A percentile compares a stretch with the other conserved stretches of the same genome.
Conservation (phyloP, 139 green algal species). For the Klebsormidium nitens region DNA sequence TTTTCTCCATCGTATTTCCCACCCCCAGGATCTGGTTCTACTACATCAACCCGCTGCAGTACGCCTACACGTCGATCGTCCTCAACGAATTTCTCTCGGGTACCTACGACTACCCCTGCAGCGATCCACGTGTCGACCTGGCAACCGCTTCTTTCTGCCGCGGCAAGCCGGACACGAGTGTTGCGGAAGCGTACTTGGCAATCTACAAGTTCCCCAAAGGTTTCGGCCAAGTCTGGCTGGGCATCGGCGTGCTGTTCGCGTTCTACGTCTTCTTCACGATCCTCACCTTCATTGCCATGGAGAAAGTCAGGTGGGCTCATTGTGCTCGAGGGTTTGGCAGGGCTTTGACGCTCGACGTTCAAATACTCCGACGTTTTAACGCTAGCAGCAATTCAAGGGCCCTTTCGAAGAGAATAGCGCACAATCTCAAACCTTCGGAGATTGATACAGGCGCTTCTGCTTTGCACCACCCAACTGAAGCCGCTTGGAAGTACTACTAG, state of each 20-base stretch:
- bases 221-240: conserved; percentile 3
- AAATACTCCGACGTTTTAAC: too few species aligned
- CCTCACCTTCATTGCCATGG: conserved; percentile 19
- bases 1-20: too few species aligned
- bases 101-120: conserved; percentile 7
- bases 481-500: too few species aligned
- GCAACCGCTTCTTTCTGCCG: neutral
- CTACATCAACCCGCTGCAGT: conserved; percentile 33
- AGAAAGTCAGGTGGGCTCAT: too few species aligned
- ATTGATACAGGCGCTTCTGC: too few species aligned
- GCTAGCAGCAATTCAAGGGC: too few species aligned
- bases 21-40: conserved; percentile 40
- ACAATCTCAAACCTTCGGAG: too few species aligned
- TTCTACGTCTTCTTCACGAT: conserved; percentile 18
- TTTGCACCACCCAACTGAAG: too few species aligned
- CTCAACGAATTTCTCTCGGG: conserved; percentile 38
- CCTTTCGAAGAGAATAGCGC: too few species aligned
- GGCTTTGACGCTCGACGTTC: too few species aligned
- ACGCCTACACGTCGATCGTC: conserved; percentile 14
- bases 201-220: neutral
- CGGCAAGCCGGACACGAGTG: neutral
- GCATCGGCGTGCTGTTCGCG: neutral
- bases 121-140: too few species aligned
- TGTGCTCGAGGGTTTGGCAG: too few species aligned
- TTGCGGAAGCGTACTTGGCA: neutral